A percentile compares a stretch with the other conserved stretches of the same genome.
Conservation (phyloP, 78 protist species). For the Chrysochromulina tobinii region DNA sequence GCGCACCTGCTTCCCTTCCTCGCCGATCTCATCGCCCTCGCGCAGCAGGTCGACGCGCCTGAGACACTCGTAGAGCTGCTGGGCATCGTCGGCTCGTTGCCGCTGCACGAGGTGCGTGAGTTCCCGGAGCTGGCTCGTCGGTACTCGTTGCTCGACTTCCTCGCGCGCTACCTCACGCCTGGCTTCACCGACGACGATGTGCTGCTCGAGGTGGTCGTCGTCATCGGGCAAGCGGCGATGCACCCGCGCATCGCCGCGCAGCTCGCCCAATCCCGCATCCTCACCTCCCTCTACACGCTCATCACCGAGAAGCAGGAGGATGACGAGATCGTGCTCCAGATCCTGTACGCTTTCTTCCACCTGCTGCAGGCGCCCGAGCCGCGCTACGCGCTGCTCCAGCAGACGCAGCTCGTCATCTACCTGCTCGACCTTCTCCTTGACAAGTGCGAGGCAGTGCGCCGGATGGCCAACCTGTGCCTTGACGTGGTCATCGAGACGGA, state of each 20-base stretch:
- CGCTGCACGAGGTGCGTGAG: background rate
- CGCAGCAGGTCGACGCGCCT: background rate
- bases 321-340: conserved; percentile 41
- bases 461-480: background rate
- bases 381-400: background rate
- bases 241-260: background rate
- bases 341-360: background rate
- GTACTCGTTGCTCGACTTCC: background rate
- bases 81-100: conserved; percentile 7
- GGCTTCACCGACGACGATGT: background rate
- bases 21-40: background rate
- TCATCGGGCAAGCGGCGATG: background rate
- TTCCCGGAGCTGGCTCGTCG: background rate
- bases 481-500: conserved; percentile 26
- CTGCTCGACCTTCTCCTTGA: background rate
- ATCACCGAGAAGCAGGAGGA: conserved; percentile 18
- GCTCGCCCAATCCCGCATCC: background rate
- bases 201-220: background rate
- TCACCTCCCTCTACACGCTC: background rate
- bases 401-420: background rate
- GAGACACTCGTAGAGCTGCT: conserved; percentile 2
- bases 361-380: background rate
- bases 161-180: background rate
- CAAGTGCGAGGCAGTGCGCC: background rate
- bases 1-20: background rate